Evolutionary conservation across 2,329 filamentous ascomycete species (phyloP), one percentile per base, ranked within the genome.

Genomic region (Pestalotiopsis sp.): DNA sequence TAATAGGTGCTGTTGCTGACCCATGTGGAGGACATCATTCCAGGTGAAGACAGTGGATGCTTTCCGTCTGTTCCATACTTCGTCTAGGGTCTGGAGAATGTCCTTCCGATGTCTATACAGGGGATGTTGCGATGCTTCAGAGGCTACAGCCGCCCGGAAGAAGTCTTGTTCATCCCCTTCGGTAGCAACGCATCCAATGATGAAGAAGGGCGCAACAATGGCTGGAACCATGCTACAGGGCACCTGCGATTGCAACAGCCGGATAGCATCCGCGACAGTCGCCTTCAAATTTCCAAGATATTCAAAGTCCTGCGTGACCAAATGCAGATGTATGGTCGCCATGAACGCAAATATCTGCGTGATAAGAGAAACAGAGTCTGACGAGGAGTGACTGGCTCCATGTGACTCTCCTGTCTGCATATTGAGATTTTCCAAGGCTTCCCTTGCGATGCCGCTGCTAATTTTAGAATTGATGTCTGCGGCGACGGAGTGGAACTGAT

Each of bases 171-270:
- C 49, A 6, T 66, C 38, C 17, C 36, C 49, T 39, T 39, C 6
- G 23, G 20, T n/a, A n/a, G 62, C 61, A 45, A 66, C 63, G 31
- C 67, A 65, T n/a, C 67, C 67, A 39, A 68, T 45, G 14, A 68
- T 36, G 62, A 64, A 68, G 13, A 66, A 39, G 13, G 62, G 63
- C 14, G 62, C 25, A 20, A 68, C 63, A 17, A 68, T 25, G 62
- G 39, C 62, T 17, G 63, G 63, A 5, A 68, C 17, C 20, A 59
- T 12, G 14, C 31, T 20, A n/a, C 31, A 14, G 13, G 67, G 63
- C 9, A 49, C n/a, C 27, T 55, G 25, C 25, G 62, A 55, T 36
- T 60, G 61, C 7, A 68, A 4, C 31, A 68, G 11, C 45, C 17
- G 31, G 12, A 66, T 59, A n/a, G 59, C 36, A 9, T 31, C 59